These are phyloP conservation scores for Fistulifera pelliculosa DNA, from an alignment of 108 stramenopile genomes.

Conservation along the genomic window DNA sequence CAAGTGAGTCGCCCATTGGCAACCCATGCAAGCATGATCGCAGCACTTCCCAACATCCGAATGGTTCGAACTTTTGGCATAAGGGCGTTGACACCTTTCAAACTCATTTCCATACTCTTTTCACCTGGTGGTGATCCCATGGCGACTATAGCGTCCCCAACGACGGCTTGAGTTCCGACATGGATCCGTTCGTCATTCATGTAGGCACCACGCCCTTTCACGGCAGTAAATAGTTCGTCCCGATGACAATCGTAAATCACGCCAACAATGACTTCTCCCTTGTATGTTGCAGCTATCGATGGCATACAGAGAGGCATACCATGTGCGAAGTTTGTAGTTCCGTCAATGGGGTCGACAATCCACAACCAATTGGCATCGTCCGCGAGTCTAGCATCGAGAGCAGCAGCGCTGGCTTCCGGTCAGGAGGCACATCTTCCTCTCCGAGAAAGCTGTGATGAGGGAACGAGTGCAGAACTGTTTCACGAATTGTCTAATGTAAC, in stretches of 20 bases:
- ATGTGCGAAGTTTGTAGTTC: conserved; percentile 75
- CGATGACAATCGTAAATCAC: conserved; percentile 73
- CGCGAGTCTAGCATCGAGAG: conserved; percentile 27
- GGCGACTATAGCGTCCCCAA: conserved; percentile 38
- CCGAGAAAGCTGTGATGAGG: conserved; percentile 61
- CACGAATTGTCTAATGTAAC: conserved; percentile 32
- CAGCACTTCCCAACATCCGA: conserved; percentile 75
- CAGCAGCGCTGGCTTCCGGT: conserved; percentile 39
- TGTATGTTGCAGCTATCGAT: conserved; percentile 29
- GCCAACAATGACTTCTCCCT: conserved; percentile 53
- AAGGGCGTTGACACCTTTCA: conserved; percentile 48
- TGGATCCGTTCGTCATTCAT: conserved; percentile 50
- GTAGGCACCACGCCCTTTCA: conserved; percentile 54
- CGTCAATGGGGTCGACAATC: conserved; percentile 75
- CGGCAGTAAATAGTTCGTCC: conserved; percentile 64
- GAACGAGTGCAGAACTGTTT: conserved; percentile 34
- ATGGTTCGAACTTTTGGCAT: conserved; percentile 66
- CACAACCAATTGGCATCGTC: conserved; percentile 34
- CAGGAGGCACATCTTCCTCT: conserved; percentile 57
- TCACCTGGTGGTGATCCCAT: conserved; percentile 69
- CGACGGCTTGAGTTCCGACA: conserved; percentile 15
- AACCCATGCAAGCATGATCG: conserved; percentile 77
- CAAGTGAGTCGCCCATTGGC: conserved; percentile 63
- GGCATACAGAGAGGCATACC: conserved; percentile 61
- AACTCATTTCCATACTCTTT: conserved; percentile 55